These are phyloP conservation scores for Annulohypoxylon bovei DNA, from an alignment of 495 filamentous ascomycete genomes.

Conservation along the genomic window DNA sequence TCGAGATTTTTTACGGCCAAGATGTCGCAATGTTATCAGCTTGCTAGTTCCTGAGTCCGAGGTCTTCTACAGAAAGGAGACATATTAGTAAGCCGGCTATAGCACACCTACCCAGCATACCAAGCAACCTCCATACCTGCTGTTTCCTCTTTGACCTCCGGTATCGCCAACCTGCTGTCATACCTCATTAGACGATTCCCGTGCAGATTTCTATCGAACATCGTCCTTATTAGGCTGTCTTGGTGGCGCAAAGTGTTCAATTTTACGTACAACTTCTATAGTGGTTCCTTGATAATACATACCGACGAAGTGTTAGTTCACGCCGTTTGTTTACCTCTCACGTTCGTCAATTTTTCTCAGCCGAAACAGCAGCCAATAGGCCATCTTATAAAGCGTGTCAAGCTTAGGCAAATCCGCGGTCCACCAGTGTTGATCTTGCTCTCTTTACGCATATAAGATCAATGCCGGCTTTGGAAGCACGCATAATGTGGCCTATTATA, in stretches of 20 bases:
- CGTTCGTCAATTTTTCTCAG: constrained; percentile 17
- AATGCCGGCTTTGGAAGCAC: constrained; percentile 24
- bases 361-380: constrained; percentile 20
- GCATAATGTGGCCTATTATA: constrained; percentile 23
- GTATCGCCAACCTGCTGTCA: constrained; percentile 34
- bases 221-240: neutral
- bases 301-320: neutral
- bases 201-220: constrained; percentile 3
- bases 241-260: constrained; percentile 4
- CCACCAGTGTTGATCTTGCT: constrained; percentile 28
- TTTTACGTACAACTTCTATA: constrained; percentile 9
- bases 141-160: constrained; percentile 20
- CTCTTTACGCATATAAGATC: constrained; percentile 14
- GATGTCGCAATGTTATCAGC: neutral
- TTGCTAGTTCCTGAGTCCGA: too few species aligned
- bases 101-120: neutral
- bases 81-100: constrained; percentile 15
- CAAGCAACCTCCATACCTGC: neutral
- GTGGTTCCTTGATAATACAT: neutral
- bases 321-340: constrained; percentile 18
- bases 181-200: constrained; percentile 14
- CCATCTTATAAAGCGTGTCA: constrained; percentile 17
- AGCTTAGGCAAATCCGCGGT: constrained; percentile 17
- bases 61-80: neutral
- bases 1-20: constrained; percentile 4